Evolutionary conservation across 2,329 filamentous ascomycete species (phyloP), one percentile per base, ranked within the genome.

Genomic region (Cordyceps pruinosa): DNA sequence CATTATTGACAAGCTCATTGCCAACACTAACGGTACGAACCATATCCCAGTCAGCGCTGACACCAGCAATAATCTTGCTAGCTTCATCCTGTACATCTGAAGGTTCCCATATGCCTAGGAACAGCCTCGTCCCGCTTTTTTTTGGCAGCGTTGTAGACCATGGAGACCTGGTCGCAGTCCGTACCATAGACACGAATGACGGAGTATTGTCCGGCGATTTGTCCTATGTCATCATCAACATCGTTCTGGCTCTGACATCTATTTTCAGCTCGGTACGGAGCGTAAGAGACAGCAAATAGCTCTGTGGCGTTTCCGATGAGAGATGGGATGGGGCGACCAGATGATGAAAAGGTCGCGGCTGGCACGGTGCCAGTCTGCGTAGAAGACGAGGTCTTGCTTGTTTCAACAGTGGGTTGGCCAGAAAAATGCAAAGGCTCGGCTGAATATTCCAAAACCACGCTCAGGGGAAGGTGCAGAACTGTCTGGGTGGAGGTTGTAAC

Each of bases 151-250:
- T 77, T 71, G 32, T 87, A 73, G 19, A 88, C 81, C 15, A 77
- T 82, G 2, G 77, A 69, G 39, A 90, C 80, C 69, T 92, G 87
- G 65, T 89, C 75, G 70, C 90, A 95, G 70, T 91, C 89, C 58
- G 84, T 83, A 53, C 90, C 90, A 67, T 96, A 96, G 66, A 89
- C 81, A 51, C 91, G 88, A 56, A 95, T 75, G 35, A 85, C 70
- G 19, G 77, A 76, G 71, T 87, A 91, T 15, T 72, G 69, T 23
- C 71, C 68, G 15, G 73, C 74, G 28, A 83, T 75, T 52, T 71
- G 72, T 17, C 73, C 72, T 63, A 94, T 82, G 65, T 96, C 90
- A 21, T 72, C 67, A 59, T 81, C 75, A 52, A 95, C 78, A 63
- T 89, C 75, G 1, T 75, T 72, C 54, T 78, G 73, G 6, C 79